phyloP scores from a whole-genome alignment of 1,284 basidiomycete genomes.

The Ganoderma meredithae region DNA sequence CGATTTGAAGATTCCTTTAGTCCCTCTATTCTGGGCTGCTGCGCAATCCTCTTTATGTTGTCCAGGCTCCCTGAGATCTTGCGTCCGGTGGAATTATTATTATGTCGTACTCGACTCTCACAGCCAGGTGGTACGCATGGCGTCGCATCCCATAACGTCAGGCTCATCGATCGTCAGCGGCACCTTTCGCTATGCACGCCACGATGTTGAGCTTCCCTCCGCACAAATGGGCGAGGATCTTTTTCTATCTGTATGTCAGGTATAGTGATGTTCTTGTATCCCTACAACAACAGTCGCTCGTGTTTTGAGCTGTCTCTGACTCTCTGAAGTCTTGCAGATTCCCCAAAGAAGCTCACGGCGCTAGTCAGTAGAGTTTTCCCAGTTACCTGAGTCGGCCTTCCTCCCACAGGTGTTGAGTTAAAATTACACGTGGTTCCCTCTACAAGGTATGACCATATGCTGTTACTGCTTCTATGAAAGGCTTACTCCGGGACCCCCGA shows the following conservation, averaged over 20 bases:
- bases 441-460: slow-evolving; percentile 10
- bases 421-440: slow-evolving; percentile 1
- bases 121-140: not conserved
- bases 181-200: not conserved
- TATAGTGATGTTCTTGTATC: not conserved
- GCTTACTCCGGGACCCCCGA: slow-evolving; percentile 4
- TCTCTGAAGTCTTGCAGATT: not conserved
- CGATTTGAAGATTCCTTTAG: not conserved
- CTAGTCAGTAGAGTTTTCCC: not conserved
- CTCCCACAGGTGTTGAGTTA: slow-evolving; percentile 13
- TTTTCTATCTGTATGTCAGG: not conserved
- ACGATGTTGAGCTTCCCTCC: not conserved
- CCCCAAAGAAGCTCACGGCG: not conserved
- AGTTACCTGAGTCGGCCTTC: not conserved
- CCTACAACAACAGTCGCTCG: not conserved
- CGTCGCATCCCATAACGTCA: slow-evolving; percentile 3
- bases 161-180: slow-evolving; percentile 6
- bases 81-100: not conserved
- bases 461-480: slow-evolving; percentile 4
- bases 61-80: not conserved
- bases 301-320: not conserved
- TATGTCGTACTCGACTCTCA: not conserved
- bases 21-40: not conserved
- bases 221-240: not conserved
- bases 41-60: not conserved